Conservation (phyloP, 2,329 filamentous ascomycete species). For the Aspergillus arachidicola region DNA sequence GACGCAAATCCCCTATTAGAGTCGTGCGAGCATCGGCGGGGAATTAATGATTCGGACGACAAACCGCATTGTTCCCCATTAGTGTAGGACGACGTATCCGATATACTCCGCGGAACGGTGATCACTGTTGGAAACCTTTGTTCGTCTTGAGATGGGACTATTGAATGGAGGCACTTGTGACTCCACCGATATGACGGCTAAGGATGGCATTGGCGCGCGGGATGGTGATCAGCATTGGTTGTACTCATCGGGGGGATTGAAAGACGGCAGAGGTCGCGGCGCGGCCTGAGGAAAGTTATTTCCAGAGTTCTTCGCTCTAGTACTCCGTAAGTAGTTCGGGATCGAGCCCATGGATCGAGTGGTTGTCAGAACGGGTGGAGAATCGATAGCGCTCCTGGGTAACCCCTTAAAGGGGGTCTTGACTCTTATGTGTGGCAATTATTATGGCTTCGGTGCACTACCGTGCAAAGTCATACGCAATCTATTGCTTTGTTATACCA, state of each 20-base stretch:
- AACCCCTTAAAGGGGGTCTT: conserved; percentile 8
- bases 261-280: conserved; percentile 3
- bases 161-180: neutral
- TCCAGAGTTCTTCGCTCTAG: conserved; percentile 11
- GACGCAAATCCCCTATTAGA: neutral
- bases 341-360: conserved; percentile 19
- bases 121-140: neutral
- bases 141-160: neutral
- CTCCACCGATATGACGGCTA: neutral
- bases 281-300: conserved; percentile 1
- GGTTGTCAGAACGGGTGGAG: conserved; percentile 17
- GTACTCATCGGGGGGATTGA: neutral
- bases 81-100: neutral
- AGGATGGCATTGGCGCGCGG: neutral
- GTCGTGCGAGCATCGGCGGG: neutral
- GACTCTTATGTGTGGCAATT: neutral
- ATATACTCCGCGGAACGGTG: neutral
- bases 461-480: neutral
- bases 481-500: neutral
- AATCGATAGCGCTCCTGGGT: neutral
- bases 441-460: no score
- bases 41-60: neutral
- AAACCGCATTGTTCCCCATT: neutral
- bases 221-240: neutral
- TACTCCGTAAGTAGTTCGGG: conserved; percentile 3